Evolutionary conservation across 176 grass and related monocot genomes (phyloP).

Genomic region (Phragmites australis): DNA sequence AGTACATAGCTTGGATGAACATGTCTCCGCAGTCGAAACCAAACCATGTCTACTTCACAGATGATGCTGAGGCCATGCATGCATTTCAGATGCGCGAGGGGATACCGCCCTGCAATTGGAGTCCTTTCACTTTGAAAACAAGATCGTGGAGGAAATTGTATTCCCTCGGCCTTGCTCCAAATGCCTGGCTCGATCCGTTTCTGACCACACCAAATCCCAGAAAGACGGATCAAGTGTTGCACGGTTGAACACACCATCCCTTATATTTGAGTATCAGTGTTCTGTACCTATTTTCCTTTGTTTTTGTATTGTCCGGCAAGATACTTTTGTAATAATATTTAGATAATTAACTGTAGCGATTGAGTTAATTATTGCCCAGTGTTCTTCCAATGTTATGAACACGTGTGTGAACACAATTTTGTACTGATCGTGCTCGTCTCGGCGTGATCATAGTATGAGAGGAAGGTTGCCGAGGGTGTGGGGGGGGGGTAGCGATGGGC

Average conservation of each 20-base stretch:
- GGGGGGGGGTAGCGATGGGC: too few relatives aligned
- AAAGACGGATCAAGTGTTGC: not conserved
- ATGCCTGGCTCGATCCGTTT: not conserved
- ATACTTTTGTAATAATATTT: too few relatives aligned
- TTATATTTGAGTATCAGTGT: too few relatives aligned
- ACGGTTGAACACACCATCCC: not conserved
- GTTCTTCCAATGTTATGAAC: too few relatives aligned
- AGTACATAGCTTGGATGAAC: not conserved
- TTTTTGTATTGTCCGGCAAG: too few relatives aligned
- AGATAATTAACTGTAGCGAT: too few relatives aligned
- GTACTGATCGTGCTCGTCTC: too few relatives aligned
- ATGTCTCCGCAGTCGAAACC: not conserved
- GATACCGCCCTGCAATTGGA: not conserved
- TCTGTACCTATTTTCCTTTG: too few relatives aligned
- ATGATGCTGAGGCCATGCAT: not conserved
- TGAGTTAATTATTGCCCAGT: too few relatives aligned
- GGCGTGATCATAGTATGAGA: too few relatives aligned
- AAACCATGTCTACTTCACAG: not conserved
- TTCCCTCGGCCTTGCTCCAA: not conserved
- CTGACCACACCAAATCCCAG: not conserved
- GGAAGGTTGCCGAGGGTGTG: too few relatives aligned
- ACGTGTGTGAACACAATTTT: too few relatives aligned
- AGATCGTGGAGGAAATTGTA: not conserved
- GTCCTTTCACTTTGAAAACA: not conserved
- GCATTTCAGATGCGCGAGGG: not conserved